These are phyloP conservation scores for Hypholoma sublateritium DNA, from an alignment of 768 basidiomycete genomes.

Conservation along the genomic window DNA sequence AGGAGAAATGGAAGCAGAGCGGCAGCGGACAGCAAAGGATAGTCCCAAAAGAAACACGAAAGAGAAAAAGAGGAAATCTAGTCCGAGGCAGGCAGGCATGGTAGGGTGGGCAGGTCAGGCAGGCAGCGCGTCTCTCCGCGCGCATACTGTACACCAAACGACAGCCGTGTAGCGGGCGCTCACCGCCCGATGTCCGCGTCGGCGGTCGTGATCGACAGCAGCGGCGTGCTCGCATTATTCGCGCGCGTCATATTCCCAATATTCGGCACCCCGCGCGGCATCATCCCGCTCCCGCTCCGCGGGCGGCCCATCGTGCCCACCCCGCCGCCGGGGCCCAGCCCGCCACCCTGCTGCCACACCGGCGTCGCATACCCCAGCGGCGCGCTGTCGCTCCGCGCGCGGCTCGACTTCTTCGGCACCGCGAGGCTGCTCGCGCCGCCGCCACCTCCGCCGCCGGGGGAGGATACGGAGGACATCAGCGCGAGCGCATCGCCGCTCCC, in stretches of 20 bases:
- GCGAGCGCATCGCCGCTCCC: slow-evolving; percentile 28
- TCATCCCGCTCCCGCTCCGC: slow-evolving; percentile 52
- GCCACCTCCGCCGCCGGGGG: slow-evolving; percentile 28
- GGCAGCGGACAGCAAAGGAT: not conserved
- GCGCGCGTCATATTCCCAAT: slow-evolving; percentile 32
- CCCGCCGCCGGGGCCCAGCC: slow-evolving; percentile 10
- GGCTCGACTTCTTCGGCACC: slow-evolving; percentile 41
- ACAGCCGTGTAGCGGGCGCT: not conserved
- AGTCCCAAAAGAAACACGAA: slow-evolving; percentile 4
- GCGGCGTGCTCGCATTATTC: slow-evolving; percentile 23
- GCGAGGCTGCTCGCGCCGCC: slow-evolving; percentile 17
- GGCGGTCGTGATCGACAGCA: slow-evolving; percentile 32
- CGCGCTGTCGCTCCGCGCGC: slow-evolving; percentile 68
- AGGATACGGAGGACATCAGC: slow-evolving; percentile 33
- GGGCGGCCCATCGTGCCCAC: slow-evolving; percentile 40
- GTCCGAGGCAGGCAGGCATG: not conserved
- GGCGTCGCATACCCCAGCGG: slow-evolving; percentile 54
- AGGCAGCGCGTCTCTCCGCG: too few species aligned
- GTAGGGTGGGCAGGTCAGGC: not conserved
- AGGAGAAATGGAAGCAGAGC: not conserved
- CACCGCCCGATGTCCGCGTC: slow-evolving; percentile 10
- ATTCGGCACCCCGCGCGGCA: slow-evolving; percentile 31
- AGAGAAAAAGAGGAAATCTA: not conserved
- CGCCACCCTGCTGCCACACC: slow-evolving; percentile 22
- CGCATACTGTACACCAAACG: too few species aligned